Base-by-base conservation (phyloP, 2,329 filamentous ascomycete species). In the Colletotrichum godetiae region DNA sequence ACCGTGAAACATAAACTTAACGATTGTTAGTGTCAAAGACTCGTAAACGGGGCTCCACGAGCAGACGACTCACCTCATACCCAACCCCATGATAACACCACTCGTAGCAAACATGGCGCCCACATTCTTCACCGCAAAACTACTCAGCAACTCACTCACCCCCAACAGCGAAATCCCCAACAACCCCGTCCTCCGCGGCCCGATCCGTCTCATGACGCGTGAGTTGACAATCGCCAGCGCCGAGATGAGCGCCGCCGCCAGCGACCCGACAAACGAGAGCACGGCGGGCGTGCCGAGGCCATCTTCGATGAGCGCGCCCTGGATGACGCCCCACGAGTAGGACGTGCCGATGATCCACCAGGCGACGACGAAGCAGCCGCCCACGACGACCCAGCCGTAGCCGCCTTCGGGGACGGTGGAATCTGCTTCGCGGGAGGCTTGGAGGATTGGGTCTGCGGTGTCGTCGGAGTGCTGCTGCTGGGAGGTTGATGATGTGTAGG, bases 321-420 rank as follows among this genome's bases (percentile, higher is more conserved):
- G 90, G 59, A 92, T 81, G 0, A 92, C 85, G 29, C 90, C 91
- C 89, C 90, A 92, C 74, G 85, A 86, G 77, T 90, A 90, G 8
- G 84, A 84, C 0, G 85, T 88, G 63, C 89, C 90, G 61, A 88
- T 85, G 64, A 87, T 84, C 88, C 88, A 90, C 82, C 88, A 92
- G 2, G 86, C 84, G 12, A 90, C 76, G 1, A 88, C 77, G 2
- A 86, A 84, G 75, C 87, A 89, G 37, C 82, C 84, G 3, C 79
- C 80, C 29, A 92, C 86, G 8, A 91, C 82, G 15, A 86, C 82
- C 88, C 88, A 90, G 73, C 88, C 88, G 76, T 90, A 89, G 29
- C 88, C 88, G 33, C 88, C 88, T 59, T 90, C 88, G 0, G 88
- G 88, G 0, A 83, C 84, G 33, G 83, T 76, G 0, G 84, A 82